A percentile compares a stretch with the other conserved stretches of the same genome.
These are phyloP conservation scores for Lecanicillium sp. DNA, from an alignment of 2,329 filamentous ascomycete species.

Conservation along the genomic window DNA sequence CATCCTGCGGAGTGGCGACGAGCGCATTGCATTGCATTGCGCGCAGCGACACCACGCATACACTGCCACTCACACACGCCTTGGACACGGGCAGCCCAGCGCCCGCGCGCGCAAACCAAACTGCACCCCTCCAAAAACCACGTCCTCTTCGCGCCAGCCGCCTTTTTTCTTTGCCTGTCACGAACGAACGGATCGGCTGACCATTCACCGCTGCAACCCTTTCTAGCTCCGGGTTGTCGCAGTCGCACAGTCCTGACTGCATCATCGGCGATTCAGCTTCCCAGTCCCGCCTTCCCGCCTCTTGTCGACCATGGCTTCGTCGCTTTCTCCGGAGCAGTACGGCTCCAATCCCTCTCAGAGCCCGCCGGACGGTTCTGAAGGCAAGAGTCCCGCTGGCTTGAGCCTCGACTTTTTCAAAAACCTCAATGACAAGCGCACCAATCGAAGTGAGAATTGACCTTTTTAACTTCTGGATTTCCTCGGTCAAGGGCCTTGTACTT, in stretches of 20 bases:
- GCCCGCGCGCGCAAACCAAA: no score
- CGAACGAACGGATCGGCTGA: not conserved
- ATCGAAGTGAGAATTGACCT: slow-evolving; percentile 53
- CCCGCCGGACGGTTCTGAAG: slow-evolving; percentile 22
- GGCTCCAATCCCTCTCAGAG: slow-evolving; percentile 22
- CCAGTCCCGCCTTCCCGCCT: not conserved
- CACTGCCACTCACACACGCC: no score
- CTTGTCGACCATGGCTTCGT: slow-evolving; percentile 22
- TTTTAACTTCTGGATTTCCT: not conserved
- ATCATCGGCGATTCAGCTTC: not conserved
- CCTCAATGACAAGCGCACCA: slow-evolving; percentile 66
- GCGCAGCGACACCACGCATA: not conserved
- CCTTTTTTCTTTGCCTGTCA: not conserved
- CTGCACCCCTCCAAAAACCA: no score
- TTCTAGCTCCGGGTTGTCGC: not conserved
- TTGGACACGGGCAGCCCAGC: no score
- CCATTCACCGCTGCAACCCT: not conserved
- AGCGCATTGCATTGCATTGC: not conserved
- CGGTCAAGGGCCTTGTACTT: no score
- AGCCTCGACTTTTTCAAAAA: slow-evolving; percentile 61
- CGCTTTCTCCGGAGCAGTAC: slow-evolving; percentile 37
- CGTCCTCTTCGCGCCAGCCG: no score
- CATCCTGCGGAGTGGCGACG: no score
- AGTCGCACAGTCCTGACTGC: not conserved
- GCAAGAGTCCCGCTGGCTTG: slow-evolving; percentile 36